Evolutionary conservation across 495 filamentous ascomycete species (phyloP).

Genomic region (Penicillium salamii): DNA sequence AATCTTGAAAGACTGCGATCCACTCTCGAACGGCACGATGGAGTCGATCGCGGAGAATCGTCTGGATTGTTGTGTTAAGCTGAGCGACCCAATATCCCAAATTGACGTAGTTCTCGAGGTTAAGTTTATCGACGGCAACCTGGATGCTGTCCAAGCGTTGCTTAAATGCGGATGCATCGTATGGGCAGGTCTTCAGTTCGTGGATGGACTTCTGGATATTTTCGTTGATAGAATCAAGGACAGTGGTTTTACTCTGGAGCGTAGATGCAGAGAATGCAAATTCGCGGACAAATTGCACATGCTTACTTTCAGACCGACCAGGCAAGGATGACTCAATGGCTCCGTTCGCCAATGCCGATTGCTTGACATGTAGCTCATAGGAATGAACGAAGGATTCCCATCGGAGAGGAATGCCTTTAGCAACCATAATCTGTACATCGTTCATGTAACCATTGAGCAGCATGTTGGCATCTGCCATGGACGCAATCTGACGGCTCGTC

Average conservation of each 20-base stretch:
- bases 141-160: slow-evolving; percentile 81
- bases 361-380: slow-evolving; percentile 86
- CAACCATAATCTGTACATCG: slow-evolving; percentile 74
- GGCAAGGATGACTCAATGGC: slow-evolving; percentile 55
- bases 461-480: slow-evolving; percentile 81
- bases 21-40: slow-evolving; percentile 77
- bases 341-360: slow-evolving; percentile 57
- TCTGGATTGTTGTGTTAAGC: slow-evolving; percentile 80
- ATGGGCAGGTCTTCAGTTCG: slow-evolving; percentile 84
- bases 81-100: slow-evolving; percentile 81
- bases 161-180: slow-evolving; percentile 71
- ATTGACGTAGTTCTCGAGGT: slow-evolving; percentile 92
- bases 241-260: slow-evolving; percentile 80
- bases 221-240: slow-evolving; percentile 73
- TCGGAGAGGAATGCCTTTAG: slow-evolving; percentile 80
- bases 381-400: slow-evolving; percentile 98
- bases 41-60: slow-evolving; percentile 70
- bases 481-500: slow-evolving; percentile 73
- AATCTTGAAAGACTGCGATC: slow-evolving; percentile 74
- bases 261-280: slow-evolving; percentile 81
- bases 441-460: slow-evolving; percentile 88
- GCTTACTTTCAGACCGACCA: slow-evolving; percentile 76
- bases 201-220: slow-evolving; percentile 76
- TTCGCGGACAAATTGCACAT: slow-evolving; percentile 92
- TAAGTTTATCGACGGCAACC: slow-evolving; percentile 87